Percentiles rank a stretch among this genome's conserved stretches.
phyloP scores from a whole-genome alignment of 768 basidiomycete genomes.

The Panus rudis region DNA sequence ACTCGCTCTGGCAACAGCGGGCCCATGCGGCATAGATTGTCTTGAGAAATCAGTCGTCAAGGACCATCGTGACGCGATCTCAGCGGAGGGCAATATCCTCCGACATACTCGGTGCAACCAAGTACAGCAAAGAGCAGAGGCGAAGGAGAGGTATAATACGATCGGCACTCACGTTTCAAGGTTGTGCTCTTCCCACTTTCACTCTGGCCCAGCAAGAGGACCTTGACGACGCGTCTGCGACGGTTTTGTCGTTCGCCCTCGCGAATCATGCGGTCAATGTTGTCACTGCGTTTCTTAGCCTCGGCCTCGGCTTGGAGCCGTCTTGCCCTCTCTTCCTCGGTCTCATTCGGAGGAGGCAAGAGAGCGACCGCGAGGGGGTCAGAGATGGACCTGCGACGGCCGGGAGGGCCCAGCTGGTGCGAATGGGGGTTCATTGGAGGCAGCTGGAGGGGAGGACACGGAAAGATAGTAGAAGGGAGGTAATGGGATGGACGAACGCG shows the following conservation, averaged over 20 bases:
- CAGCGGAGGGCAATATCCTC: too few species aligned
- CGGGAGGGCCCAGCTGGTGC: conserved; percentile 6
- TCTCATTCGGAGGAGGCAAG: conserved; percentile 67
- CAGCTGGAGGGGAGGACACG: too few species aligned
- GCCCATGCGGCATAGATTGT: too few species aligned
- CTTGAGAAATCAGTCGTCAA: too few species aligned
- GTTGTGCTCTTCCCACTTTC: conserved; percentile 89
- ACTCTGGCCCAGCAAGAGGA: conserved; percentile 80
- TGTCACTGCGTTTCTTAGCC: conserved; percentile 67
- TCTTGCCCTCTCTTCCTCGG: conserved; percentile 54
- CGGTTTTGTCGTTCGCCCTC: conserved; percentile 58
- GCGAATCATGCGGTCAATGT: conserved; percentile 74
- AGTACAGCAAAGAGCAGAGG: too few species aligned
- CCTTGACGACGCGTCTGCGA: conserved; percentile 58
- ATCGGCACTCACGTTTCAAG: conserved; percentile 74
- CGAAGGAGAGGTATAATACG: too few species aligned
- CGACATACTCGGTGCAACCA: too few species aligned
- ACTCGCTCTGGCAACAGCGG: too few species aligned
- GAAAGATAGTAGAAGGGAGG: too few species aligned
- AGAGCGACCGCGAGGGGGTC: conserved; percentile 63
- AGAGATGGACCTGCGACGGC: conserved; percentile 40
- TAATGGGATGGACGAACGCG: too few species aligned
- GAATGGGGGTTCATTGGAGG: too few species aligned
- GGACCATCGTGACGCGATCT: too few species aligned
- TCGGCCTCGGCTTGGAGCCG: conserved; percentile 62